Evolutionary conservation across 1,284 basidiomycete species (phyloP).

Genomic region (Ceratobasidium sp.): DNA sequence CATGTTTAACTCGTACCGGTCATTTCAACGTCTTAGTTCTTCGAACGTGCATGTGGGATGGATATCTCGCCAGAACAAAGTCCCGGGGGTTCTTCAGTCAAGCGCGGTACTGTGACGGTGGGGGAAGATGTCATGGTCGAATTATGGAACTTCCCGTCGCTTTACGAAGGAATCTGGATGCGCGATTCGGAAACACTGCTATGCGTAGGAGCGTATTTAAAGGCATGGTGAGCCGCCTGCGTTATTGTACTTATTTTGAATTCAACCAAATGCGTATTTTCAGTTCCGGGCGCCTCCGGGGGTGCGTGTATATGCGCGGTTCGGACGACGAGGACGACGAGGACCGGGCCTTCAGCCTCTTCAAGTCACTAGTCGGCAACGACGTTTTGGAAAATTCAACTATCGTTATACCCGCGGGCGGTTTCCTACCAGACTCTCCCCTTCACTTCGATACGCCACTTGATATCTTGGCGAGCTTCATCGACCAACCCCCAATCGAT

Average conservation of each 20-base stretch:
- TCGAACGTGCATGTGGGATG: background rate
- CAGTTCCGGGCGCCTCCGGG: constrained; percentile 1
- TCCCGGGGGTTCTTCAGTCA: background rate
- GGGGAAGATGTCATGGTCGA: background rate
- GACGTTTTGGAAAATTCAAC: background rate
- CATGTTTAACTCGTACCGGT: background rate
- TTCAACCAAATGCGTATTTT: background rate
- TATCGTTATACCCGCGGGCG: background rate
- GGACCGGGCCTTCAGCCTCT: background rate
- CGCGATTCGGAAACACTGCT: background rate
- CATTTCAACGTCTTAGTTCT: background rate
- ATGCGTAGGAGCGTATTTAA: background rate
- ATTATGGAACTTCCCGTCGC: constrained; percentile 9
- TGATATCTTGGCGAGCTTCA: background rate
- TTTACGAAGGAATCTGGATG: constrained; percentile 7
- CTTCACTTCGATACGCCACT: background rate
- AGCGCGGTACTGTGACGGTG: background rate
- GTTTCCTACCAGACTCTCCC: background rate
- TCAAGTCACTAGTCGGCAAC: background rate
- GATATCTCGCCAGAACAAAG: background rate
- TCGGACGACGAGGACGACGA: constrained; percentile 12
- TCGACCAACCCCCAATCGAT: background rate
- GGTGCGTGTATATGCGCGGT: background rate
- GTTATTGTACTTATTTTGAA: background rate
- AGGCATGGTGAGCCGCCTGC: constrained; percentile 10